Evolutionary conservation across 805 yeast genomes (phyloP), one percentile per base, ranked within the genome.

Genomic region (Kuraishia floccosa): DNA sequence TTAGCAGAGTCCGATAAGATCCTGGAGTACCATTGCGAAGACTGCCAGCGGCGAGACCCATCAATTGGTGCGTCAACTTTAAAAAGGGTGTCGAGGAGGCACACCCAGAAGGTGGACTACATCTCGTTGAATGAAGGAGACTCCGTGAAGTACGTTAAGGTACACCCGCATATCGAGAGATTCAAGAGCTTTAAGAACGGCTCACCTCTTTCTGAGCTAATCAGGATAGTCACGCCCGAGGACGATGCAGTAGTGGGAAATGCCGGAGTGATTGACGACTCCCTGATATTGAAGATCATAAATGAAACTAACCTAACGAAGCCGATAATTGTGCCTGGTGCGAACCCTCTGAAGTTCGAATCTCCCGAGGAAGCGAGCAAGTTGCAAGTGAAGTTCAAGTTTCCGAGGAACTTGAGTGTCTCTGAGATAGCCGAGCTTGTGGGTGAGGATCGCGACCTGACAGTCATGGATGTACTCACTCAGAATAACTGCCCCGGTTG

Each of bases 381-480:
- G 16, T 32, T 32, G 24, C 27, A 35, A 12, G 30, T 38, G 16
- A 27, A 28, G 8, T 48, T 53, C 32, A 35, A 43, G 13, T 50
- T 55, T n/a, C 93, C 94, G 0, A 43, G 46, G 5, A 43, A 52
- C 4, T 56, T 82, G 24, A 64, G 72, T 6, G 74, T 83, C 5
- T 61, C 66, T 27, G 58, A 70, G 36, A 64, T 83, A 0, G 58
- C 78, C 0, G 64, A 65, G 4, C 46, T 61, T 9, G 65, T 84
- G 17, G 95, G 94, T 0, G 67, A 54, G 4, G 79, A 75, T 24
- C 54, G 56, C 4, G 66, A 65, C 1, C 67, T 86, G 2, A 93
- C 83, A 33, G 94, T 86, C 2, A 83, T 86, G 89, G 95, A 86
- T 49, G 94, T 84, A 3, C 61, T 80, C 15, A 76, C 93, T 0